A percentile compares a stretch with the other conserved stretches of the same genome.
These are phyloP conservation scores for Emmonsia crescens DNA, from an alignment of 2,329 filamentous ascomycete genomes.

Conservation along the genomic window DNA sequence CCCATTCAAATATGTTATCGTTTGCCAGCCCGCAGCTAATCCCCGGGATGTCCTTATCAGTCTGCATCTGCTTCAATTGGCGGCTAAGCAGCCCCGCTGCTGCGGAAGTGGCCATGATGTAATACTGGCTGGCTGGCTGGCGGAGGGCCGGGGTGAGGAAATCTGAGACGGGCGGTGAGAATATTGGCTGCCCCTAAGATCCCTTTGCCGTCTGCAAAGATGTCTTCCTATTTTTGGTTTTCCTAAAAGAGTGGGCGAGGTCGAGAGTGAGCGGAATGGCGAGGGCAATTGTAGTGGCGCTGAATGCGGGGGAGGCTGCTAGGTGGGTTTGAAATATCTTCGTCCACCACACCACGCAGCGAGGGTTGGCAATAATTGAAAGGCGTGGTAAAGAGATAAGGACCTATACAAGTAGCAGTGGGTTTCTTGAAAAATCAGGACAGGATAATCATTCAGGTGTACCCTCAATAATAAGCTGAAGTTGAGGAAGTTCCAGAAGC, in stretches of 20 bases:
- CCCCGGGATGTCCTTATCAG: slow-evolving; percentile 79
- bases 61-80: slow-evolving; percentile 91
- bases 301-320: background rate
- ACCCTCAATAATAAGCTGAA: background rate
- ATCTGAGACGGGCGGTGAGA: background rate
- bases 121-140: background rate
- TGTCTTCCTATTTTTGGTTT: background rate
- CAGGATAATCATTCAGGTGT: background rate
- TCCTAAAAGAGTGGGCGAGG: background rate
- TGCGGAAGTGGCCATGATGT: slow-evolving; percentile 31
- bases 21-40: slow-evolving; percentile 82
- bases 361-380: background rate
- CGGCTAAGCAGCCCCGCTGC: slow-evolving; percentile 65
- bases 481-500: too few relatives aligned
- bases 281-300: background rate
- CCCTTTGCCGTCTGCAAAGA: too few relatives aligned
- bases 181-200: too few relatives aligned
- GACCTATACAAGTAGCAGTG: background rate
- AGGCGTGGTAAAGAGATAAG: background rate
- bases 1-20: slow-evolving; percentile 91
- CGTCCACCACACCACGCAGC: background rate
- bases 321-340: background rate
- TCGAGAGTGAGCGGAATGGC: background rate
- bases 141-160: background rate
- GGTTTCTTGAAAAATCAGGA: background rate